Evolutionary conservation across 2,329 filamentous ascomycete genomes (phyloP), one percentile per base, ranked within the genome.

Genomic region (Elsinoe batatas): DNA sequence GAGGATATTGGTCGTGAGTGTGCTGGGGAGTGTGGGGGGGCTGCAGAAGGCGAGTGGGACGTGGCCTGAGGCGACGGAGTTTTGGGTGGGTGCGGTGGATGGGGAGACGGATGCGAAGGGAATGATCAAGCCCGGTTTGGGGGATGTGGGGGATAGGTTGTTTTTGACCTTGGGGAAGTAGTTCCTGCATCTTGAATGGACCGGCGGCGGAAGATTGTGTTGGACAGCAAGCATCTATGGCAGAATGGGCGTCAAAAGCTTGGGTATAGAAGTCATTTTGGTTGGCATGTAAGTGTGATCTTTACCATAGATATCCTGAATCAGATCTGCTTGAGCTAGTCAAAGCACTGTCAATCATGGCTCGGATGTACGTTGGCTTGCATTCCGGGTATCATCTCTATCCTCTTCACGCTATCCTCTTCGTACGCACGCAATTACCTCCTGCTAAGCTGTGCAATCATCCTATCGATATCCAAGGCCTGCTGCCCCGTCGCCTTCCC

Each of bases 41-140:
- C 72, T 95, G 54, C 67, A 70, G 56, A 79, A 77, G 56, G 91
- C 88, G 1, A 89, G 88, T 0, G 74, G 71, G 8, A 85, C 88
- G 70, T 95, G 90, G 88, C 78, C 82, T 1, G 86, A 87, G 63
- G 83, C 79, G 1, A 83, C 87, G 0, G 80, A 91, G 65, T 77
- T 97, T 56, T 95, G 88, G 83, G 76, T 91, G 37, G 91, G 88
- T 0, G 89, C 82, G 0, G 77, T 95, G 17, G 91, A 97, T 69
- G 73, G 73, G 60, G 79, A 80, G 66, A 76, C 93, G 54, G 88
- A 90, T 61, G 76, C 79, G n/a, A 78, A 77, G 61, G 91, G 91
- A 7, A 95, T 96, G 90, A 84, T 96, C 60, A 87, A 85, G 74
- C 91, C 91, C 0, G 91, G 91, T 0, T 65, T 96, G 60, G 91